A percentile compares a stretch with the other conserved stretches of the same genome.
Evolutionary conservation across 1,284 basidiomycete genomes (phyloP).

Genomic region (Xanthoconium separans): DNA sequence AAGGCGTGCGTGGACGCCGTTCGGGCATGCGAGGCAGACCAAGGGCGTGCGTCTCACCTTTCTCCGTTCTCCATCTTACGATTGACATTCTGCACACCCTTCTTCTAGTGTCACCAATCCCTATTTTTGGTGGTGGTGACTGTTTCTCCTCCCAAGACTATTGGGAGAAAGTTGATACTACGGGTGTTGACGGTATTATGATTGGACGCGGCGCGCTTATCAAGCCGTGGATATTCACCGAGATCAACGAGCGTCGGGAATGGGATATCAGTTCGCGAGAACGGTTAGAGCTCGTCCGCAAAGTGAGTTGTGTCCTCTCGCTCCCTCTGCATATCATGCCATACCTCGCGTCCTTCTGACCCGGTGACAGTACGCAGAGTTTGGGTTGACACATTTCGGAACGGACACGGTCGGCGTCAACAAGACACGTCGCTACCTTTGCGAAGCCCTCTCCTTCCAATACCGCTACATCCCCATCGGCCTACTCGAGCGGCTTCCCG

Average conservation of each 20-base stretch:
- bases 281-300: conserved; percentile 82
- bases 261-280: conserved; percentile 95
- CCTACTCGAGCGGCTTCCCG: conserved; percentile 83
- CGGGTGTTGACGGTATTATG: conserved; percentile 94
- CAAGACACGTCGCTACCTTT: conserved; percentile 90
- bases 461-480: conserved; percentile 95
- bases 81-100: not conserved
- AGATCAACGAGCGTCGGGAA: conserved; percentile 87
- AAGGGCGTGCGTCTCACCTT: conserved; percentile 56
- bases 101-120: conserved; percentile 71
- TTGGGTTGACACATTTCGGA: conserved; percentile 80
- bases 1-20: conserved; percentile 83
- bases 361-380: conserved; percentile 69
- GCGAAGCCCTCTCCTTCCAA: conserved; percentile 93
- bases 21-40: conserved; percentile 75
- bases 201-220: conserved; percentile 92
- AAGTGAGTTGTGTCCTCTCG: conserved; percentile 47
- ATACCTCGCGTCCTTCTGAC: not conserved
- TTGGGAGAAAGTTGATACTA: conserved; percentile 73
- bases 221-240: conserved; percentile 97
- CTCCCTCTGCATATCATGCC: not conserved
- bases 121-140: conserved; percentile 96
- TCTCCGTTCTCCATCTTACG: not conserved
- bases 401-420: conserved; percentile 93
- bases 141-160: conserved; percentile 88